Evolutionary conservation across 2,329 filamentous ascomycete genomes (phyloP).

Genomic region (Xylariaceae sp.): DNA sequence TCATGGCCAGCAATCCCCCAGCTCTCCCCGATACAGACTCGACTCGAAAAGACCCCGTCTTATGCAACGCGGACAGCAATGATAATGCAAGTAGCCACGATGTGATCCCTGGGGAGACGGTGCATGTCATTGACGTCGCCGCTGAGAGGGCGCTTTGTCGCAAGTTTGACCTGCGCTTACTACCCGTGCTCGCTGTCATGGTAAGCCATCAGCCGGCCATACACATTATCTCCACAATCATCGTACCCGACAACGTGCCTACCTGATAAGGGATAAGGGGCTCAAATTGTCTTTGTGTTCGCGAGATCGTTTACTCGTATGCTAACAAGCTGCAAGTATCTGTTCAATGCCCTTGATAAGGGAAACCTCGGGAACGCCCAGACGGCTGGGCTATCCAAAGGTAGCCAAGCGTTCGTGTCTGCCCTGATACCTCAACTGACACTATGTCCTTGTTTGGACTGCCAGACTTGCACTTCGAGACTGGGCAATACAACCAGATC

Average conservation of each 20-base stretch:
- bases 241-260: too few relatives aligned
- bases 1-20: neutral
- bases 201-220: conserved; percentile 24
- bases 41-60: conserved; percentile 19
- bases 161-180: conserved; percentile 57
- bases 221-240: neutral
- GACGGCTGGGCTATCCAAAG: conserved; percentile 52
- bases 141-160: conserved; percentile 55
- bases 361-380: conserved; percentile 59
- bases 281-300: neutral
- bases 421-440: neutral
- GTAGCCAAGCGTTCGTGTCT: conserved; percentile 20
- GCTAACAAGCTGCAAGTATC: conserved; percentile 32
- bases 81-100: conserved; percentile 31
- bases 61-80: conserved; percentile 18
- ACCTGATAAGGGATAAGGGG: too few relatives aligned
- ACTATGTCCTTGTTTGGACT: neutral
- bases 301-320: neutral
- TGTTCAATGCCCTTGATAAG: conserved; percentile 54
- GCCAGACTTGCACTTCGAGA: conserved; percentile 59
- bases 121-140: conserved; percentile 40
- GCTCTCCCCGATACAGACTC: conserved; percentile 16
- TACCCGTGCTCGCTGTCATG: conserved; percentile 59
- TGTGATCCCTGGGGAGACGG: conserved; percentile 40
- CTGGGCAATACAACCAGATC: conserved; percentile 69